Evolutionary conservation across 2,329 filamentous ascomycete species (phyloP).

Genomic region (Elsinoe necatrix): DNA sequence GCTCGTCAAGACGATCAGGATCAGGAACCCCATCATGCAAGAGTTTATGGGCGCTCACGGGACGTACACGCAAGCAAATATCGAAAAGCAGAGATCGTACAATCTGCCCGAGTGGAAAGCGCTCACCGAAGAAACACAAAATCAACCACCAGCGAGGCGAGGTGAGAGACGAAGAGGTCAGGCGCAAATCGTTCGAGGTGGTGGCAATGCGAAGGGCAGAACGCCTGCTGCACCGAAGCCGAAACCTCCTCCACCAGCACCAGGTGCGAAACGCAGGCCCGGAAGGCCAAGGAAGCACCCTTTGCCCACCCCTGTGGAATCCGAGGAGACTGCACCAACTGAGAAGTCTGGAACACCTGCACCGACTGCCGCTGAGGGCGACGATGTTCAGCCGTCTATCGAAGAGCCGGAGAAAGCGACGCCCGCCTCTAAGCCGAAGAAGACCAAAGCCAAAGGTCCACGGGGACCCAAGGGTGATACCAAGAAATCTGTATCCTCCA

Average conservation of each 20-base stretch:
- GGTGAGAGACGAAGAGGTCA: slow-evolving; percentile 65
- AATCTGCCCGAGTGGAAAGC: slow-evolving; percentile 94
- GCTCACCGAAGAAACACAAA: slow-evolving; percentile 86
- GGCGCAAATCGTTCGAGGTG: slow-evolving; percentile 37
- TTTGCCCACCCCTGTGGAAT: slow-evolving; percentile 24
- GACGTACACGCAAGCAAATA: slow-evolving; percentile 93
- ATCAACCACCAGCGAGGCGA: slow-evolving; percentile 85
- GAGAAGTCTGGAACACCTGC: slow-evolving; percentile 26
- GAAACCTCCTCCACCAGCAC: slow-evolving; percentile 22
- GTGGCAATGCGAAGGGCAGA: slow-evolving; percentile 25
- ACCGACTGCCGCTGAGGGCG: slow-evolving; percentile 43
- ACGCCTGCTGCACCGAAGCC: slow-evolving; percentile 21
- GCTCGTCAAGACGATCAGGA: slow-evolving; percentile 79
- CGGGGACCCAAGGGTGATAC: slow-evolving; percentile 36
- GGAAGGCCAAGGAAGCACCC: slow-evolving; percentile 39
- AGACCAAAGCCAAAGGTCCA: slow-evolving; percentile 27
- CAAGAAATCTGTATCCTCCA: slow-evolving; percentile 68
- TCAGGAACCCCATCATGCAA: slow-evolving; percentile 96
- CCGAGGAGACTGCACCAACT: slow-evolving; percentile 21
- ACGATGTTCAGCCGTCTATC: slow-evolving; percentile 19
- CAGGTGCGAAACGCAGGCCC: slow-evolving; percentile 40
- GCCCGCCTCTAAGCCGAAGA: slow-evolving; percentile 31
- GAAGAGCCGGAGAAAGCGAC: slow-evolving; percentile 35
- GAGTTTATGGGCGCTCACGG: slow-evolving; percentile 95
- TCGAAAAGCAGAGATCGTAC: slow-evolving; percentile 91